These are phyloP conservation scores for Arabis alpina DNA, from an alignment of 345 rosid species.

Conservation along the genomic window DNA sequence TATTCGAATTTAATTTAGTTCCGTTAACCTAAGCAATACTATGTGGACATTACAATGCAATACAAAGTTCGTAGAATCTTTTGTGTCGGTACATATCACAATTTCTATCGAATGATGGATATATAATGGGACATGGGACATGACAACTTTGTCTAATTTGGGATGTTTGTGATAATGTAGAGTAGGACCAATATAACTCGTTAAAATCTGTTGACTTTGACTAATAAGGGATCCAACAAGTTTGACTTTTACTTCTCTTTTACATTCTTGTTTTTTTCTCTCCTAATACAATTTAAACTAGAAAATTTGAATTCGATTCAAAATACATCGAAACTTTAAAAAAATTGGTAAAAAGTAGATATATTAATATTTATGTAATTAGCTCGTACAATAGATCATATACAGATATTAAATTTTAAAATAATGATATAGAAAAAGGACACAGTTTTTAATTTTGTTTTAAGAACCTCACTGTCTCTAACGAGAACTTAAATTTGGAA, in stretches of 20 bases:
- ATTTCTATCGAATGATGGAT: constrained; percentile 11
- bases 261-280: neutral
- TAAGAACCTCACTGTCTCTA: neutral
- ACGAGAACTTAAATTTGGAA: neutral
- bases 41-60: neutral
- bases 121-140: constrained; percentile 1
- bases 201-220: constrained; percentile 25
- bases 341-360: neutral
- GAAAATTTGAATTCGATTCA: neutral
- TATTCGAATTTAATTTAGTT: no score
- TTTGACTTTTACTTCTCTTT: constrained; percentile 22
- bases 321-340: neutral
- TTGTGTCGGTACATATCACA: constrained; percentile 22
- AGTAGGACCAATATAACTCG: constrained; percentile 32
- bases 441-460: neutral
- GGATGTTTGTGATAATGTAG: constrained; percentile 8
- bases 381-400: no score
- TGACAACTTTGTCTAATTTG: constrained; percentile 30
- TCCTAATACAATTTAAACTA: constrained; percentile 1
- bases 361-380: neutral
- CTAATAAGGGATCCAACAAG: neutral
- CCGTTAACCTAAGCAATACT: no score
- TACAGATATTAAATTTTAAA: neutral
- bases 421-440: neutral
- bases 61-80: constrained; percentile 16